Evolutionary conservation across 2,329 filamentous ascomycete species (phyloP).

Genomic region (Ascochyta rabiei): DNA sequence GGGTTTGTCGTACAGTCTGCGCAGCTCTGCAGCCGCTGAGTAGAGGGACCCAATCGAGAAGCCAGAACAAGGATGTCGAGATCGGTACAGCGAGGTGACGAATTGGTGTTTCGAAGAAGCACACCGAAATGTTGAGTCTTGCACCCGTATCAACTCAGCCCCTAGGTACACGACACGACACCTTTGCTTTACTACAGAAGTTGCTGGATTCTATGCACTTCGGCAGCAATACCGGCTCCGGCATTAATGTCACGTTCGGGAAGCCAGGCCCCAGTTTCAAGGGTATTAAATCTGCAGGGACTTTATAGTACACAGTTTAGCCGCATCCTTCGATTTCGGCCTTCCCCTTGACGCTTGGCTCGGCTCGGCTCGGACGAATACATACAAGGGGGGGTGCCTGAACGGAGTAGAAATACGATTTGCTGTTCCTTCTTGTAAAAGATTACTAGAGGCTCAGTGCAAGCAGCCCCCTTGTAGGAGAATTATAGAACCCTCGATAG

Average conservation of each 20-base stretch:
- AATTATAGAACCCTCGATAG: constrained; percentile 1
- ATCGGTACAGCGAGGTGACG: constrained; percentile 5
- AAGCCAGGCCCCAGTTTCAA: not conserved
- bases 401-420: too few relatives aligned
- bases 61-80: constrained; percentile 14
- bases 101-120: too few relatives aligned
- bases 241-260: not conserved
- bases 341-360: not conserved
- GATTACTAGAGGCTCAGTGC: too few relatives aligned
- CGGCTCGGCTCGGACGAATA: not conserved
- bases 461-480: too few relatives aligned
- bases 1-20: constrained; percentile 27
- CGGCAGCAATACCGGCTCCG: not conserved
- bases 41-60: constrained; percentile 1
- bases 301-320: not conserved
- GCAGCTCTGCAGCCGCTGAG: constrained; percentile 20
- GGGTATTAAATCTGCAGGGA: not conserved
- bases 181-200: too few relatives aligned
- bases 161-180: too few relatives aligned
- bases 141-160: too few relatives aligned
- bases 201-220: not conserved
- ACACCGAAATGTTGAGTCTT: too few relatives aligned
- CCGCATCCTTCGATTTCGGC: not conserved
- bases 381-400: not conserved
- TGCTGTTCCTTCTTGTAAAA: too few relatives aligned